Evolutionary conservation across 1,284 basidiomycete species (phyloP).

Genomic region (Rhodotorula glutinis): DNA sequence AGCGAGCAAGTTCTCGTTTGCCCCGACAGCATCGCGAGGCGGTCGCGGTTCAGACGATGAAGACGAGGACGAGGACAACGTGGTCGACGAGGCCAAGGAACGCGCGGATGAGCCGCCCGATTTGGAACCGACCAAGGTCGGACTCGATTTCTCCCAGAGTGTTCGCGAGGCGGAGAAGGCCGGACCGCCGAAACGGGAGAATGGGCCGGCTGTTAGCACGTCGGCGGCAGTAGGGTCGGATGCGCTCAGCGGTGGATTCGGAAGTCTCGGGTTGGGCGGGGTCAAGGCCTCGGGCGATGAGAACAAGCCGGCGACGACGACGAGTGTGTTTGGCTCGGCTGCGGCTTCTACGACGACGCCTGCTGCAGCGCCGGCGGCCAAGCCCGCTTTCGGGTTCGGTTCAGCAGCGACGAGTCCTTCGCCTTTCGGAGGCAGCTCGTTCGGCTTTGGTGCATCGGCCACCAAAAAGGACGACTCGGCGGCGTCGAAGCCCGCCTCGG

Average conservation of each 20-base stretch:
- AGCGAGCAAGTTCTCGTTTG: slow-evolving; percentile 4
- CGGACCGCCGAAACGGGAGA: neutral
- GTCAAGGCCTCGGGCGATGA: neutral
- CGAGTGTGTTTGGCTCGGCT: slow-evolving; percentile 14
- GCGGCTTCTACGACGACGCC: neutral
- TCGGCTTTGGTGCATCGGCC: neutral
- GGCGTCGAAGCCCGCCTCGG: neutral
- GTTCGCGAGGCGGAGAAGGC: slow-evolving; percentile 21
- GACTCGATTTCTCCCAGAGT: slow-evolving; percentile 25
- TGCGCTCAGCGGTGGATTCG: slow-evolving; percentile 15
- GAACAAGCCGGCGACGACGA: neutral
- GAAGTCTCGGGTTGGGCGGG: slow-evolving; percentile 28
- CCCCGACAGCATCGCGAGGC: neutral
- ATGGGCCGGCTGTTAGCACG: neutral
- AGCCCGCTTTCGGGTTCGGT: slow-evolving; percentile 12
- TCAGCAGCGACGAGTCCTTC: slow-evolving; percentile 1
- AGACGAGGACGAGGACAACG: slow-evolving; percentile 21
- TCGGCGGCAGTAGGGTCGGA: neutral
- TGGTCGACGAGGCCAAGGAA: slow-evolving; percentile 13
- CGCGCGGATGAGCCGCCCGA: slow-evolving; percentile 40
- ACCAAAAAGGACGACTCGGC: neutral
- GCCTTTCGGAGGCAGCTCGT: neutral
- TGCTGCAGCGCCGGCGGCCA: neutral
- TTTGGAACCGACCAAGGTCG: slow-evolving; percentile 30
- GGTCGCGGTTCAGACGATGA: slow-evolving; percentile 4